phyloP scores from a whole-genome alignment of 192 early-diverging fungal genomes.

The Backusella australiensis region DNA sequence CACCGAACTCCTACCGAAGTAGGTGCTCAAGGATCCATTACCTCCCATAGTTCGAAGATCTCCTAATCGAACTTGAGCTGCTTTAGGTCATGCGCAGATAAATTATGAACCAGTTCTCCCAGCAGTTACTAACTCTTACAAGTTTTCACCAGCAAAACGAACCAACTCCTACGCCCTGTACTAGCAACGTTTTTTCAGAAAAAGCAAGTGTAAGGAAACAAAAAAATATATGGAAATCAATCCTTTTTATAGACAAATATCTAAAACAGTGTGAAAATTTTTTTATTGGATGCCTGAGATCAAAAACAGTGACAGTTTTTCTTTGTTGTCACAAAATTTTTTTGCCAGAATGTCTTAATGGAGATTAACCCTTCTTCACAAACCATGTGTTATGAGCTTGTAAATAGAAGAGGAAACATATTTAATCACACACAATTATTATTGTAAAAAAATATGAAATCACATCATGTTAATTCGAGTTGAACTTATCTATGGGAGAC shows the following conservation, averaged over 20 bases:
- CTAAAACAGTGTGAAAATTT: not conserved
- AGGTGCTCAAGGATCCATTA: constrained; percentile 15
- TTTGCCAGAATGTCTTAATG: not conserved
- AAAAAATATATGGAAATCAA: not conserved
- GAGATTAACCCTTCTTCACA: not conserved
- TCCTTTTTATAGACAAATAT: constrained; percentile 6
- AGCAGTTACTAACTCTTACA: not conserved
- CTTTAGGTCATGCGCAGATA: constrained; percentile 17
- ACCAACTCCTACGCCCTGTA: constrained; percentile 7
- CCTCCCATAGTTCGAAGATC: not conserved
- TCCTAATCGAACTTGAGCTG: constrained; percentile 5
- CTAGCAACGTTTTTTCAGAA: not conserved
- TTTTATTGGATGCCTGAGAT: not conserved
- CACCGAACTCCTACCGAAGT: constrained; percentile 9
- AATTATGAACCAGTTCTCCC: not conserved
- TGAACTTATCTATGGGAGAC: too few species aligned
- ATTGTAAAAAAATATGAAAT: too few species aligned
- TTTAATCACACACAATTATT: too few species aligned
- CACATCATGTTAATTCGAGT: too few species aligned
- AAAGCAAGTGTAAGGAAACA: constrained; percentile 13
- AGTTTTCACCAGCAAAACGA: not conserved
- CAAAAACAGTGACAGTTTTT: not conserved
- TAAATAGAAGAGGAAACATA: too few species aligned
- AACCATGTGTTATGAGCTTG: too few species aligned
- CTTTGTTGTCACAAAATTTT: not conserved